phyloP scores from a whole-genome alignment of 805 yeast species.

The Saccharomyces mikatae region DNA sequence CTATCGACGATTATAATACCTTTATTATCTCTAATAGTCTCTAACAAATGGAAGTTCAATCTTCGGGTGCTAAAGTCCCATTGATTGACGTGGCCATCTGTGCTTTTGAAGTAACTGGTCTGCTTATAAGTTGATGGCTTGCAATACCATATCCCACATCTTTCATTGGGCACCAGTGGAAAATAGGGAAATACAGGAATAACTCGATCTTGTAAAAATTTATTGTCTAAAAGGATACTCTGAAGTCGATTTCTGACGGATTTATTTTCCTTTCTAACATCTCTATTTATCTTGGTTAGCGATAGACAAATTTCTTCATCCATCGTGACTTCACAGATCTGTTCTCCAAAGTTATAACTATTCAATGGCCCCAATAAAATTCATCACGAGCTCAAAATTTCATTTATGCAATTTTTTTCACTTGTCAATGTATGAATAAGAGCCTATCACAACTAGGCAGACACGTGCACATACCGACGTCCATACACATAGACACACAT shows the following conservation, averaged over 20 bases:
- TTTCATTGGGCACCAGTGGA: slow-evolving; percentile 63
- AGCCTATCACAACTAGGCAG: background rate
- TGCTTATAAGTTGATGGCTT: slow-evolving; percentile 36
- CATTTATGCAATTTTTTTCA: background rate
- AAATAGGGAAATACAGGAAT: slow-evolving; percentile 31
- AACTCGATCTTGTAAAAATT: slow-evolving; percentile 36
- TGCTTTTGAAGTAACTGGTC: slow-evolving; percentile 73
- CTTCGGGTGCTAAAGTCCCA: slow-evolving; percentile 75
- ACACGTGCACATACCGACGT: background rate
- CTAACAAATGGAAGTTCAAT: slow-evolving; percentile 63
- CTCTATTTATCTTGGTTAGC: slow-evolving; percentile 29
- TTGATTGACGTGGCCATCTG: slow-evolving; percentile 80
- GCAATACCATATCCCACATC: slow-evolving; percentile 86
- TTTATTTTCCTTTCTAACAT: slow-evolving; percentile 42
- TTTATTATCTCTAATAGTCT: slow-evolving; percentile 32
- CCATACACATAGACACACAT: no score
- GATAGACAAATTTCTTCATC: slow-evolving; percentile 5
- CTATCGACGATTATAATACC: slow-evolving; percentile 71
- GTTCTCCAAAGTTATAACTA: background rate
- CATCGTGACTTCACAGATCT: background rate
- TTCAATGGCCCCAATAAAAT: background rate
- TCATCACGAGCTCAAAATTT: background rate
- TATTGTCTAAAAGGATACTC: slow-evolving; percentile 60
- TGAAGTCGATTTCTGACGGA: slow-evolving; percentile 54
- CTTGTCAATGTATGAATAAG: background rate